These are phyloP conservation scores for Suillus tomentosus DNA, from an alignment of 768 basidiomycete species.

Conservation along the genomic window DNA sequence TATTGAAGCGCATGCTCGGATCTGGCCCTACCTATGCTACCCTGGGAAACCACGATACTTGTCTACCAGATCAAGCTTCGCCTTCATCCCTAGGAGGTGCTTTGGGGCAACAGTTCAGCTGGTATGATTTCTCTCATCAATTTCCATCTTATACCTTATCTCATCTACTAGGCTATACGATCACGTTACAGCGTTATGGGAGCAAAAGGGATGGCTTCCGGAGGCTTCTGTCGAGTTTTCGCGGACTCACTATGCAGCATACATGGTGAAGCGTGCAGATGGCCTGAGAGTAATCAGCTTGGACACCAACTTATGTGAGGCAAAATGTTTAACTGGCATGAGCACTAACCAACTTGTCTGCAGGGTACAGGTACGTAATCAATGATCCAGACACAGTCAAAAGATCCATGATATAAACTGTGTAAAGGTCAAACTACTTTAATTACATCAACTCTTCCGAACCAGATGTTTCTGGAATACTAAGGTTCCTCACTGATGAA, in stretches of 20 bases:
- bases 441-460: conserved; percentile 75
- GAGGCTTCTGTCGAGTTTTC: conserved; percentile 56
- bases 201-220: conserved; percentile 70
- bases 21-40: conserved; percentile 75
- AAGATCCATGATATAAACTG: conserved; percentile 12
- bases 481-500: conserved; percentile 77
- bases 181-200: conserved; percentile 70
- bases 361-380: conserved; percentile 35
- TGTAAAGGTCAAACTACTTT: conserved; percentile 62
- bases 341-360: conserved; percentile 5
- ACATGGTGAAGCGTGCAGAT: conserved; percentile 65
- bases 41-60: conserved; percentile 78
- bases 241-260: conserved; percentile 69
- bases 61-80: conserved; percentile 58
- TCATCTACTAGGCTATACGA: conserved; percentile 64
- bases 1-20: conserved; percentile 62
- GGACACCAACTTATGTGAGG: conserved; percentile 76
- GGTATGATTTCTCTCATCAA: background rate
- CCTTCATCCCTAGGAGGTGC: conserved; percentile 55
- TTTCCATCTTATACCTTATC: background rate
- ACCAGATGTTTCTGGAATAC: conserved; percentile 73
- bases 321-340: background rate
- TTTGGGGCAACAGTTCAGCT: conserved; percentile 59
- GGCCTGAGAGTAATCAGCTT: conserved; percentile 73
- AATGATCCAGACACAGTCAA: background rate